Evolutionary conservation across 495 filamentous ascomycete species (phyloP).

Genomic region (Parachaetomium inaequale): DNA sequence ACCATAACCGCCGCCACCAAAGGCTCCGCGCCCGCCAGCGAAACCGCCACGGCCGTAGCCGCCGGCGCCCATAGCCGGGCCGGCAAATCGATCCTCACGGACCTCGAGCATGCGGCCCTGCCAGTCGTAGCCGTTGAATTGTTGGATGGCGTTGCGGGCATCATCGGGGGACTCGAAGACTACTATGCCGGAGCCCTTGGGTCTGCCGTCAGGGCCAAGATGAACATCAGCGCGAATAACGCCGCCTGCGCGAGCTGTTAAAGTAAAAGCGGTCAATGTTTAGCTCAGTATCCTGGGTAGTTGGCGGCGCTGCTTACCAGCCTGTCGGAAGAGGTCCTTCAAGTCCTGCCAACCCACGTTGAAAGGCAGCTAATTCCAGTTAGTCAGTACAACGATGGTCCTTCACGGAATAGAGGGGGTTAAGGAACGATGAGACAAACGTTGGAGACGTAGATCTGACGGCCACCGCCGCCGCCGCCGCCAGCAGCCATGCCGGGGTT

Average conservation of each 20-base stretch:
- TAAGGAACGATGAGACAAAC: conserved; percentile 62
- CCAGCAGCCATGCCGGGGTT: conserved; percentile 37
- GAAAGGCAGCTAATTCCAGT: conserved; percentile 74
- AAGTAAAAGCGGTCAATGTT: conserved; percentile 5
- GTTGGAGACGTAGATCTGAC: conserved; percentile 96
- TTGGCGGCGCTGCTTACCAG: conserved; percentile 61
- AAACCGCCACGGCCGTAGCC: conserved; percentile 55
- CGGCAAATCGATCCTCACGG: conserved; percentile 92
- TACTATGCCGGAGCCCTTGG: conserved; percentile 94
- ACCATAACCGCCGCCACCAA: conserved; percentile 52
- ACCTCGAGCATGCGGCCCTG: conserved; percentile 91
- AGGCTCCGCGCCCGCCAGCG: conserved; percentile 57
- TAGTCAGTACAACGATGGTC: conserved; percentile 38
- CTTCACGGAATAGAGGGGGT: conserved; percentile 22
- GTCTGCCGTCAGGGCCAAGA: conserved; percentile 83
- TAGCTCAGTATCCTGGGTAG: background rate
- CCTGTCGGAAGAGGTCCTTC: conserved; percentile 98
- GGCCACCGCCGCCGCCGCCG: conserved; percentile 48
- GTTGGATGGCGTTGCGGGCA: conserved; percentile 88
- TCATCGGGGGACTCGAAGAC: conserved; percentile 93
- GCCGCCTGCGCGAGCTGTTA: conserved; percentile 60
- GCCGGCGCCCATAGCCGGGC: conserved; percentile 54
- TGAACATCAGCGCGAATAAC: conserved; percentile 97
- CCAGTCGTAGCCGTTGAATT: conserved; percentile 99
- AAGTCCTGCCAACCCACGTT: conserved; percentile 98